Evolutionary conservation across 371 early-diverging fungal genomes (phyloP), one percentile per base, ranked within the genome.

Genomic region (Mucor piriformis): DNA sequence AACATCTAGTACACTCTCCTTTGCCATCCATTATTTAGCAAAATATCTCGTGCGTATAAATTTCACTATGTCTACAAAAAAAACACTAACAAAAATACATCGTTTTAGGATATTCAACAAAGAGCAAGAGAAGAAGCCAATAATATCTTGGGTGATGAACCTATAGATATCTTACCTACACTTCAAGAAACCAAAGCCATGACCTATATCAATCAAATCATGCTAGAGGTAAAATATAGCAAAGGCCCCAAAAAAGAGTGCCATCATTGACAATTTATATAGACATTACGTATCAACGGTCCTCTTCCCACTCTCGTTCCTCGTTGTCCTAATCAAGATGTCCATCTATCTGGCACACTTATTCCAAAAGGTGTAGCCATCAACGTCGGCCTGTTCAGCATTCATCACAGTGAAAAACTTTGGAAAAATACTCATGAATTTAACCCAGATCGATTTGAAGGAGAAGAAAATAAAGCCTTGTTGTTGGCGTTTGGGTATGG

Each of bases 321-420:
- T 12, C 66, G 56, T 50, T 53, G 71, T 0, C 66, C 69, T 18
- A 21, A 25, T 10, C 35, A 64, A 65, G 67, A 68, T 48, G 52
- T 66, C 32, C 37, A 67, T 37, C 18, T 72, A 55, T 54, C 63
- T 57, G 25, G 58, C 23, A 25, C 69, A 44, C 57, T 71, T 61
- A 61, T 84, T 46, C 84, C 84, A 21, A 72, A 73, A 54, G 80
- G 80, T 13, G 47, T 72, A 1, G 50, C 49, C 23, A 66, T 83
- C 12, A 44, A 62, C 18, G 64, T 75, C 25, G 63, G 77, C 46
- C 47, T 72, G 3, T 67, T 65, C 52, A 61, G 62, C 1, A 55
- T 76, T 50, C 83, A 83, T 34, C 60, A 56, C 8, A 61, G 51
- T 35, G 52, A 57, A 3, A 48, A 40, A 11, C 32, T 62, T 2